Percentiles rank a stretch among this genome's conserved stretches.
Evolutionary conservation across 1,284 basidiomycete species (phyloP).

Genomic region (Cutaneotrichosporon daszewskae): DNA sequence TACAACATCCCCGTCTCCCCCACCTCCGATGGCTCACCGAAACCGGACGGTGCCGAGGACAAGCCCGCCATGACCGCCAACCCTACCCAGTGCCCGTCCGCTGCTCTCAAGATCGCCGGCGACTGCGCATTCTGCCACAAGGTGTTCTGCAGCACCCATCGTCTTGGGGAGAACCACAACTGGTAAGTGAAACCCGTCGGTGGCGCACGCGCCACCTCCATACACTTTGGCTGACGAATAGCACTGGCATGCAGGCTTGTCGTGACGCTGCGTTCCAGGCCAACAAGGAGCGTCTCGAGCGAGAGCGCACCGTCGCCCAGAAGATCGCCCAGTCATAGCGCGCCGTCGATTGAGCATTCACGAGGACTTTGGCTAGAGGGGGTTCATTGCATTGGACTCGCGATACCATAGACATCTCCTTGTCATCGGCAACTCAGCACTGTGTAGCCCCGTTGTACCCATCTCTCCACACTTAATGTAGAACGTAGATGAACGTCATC

Average conservation of each 20-base stretch:
- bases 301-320: slow-evolving; percentile 45
- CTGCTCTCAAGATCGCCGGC: slow-evolving; percentile 45
- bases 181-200: slow-evolving; percentile 37
- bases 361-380: slow-evolving; percentile 17
- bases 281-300: slow-evolving; percentile 49
- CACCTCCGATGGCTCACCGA: slow-evolving; percentile 16
- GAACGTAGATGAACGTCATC: too few relatives aligned
- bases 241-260: slow-evolving; percentile 46
- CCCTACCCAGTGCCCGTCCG: slow-evolving; percentile 44
- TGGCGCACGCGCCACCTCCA: neutral
- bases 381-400: slow-evolving; percentile 1
- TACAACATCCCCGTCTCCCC: slow-evolving; percentile 42
- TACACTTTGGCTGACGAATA: slow-evolving; percentile 6
- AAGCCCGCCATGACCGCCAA: slow-evolving; percentile 37
- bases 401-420: neutral
- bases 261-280: slow-evolving; percentile 49
- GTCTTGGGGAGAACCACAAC: slow-evolving; percentile 48
- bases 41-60: slow-evolving; percentile 16
- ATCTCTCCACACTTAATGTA: too few relatives aligned
- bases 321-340: slow-evolving; percentile 48
- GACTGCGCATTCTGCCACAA: slow-evolving; percentile 49
- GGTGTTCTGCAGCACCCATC: slow-evolving; percentile 46
- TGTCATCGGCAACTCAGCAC: slow-evolving; percentile 2
- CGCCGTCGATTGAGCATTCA: too few relatives aligned
- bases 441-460: slow-evolving; percentile 20